Evolutionary conservation across 164 flowering plant species (phyloP), one percentile per base, ranked within the genome.

Genomic region (Umbellularia californica): DNA sequence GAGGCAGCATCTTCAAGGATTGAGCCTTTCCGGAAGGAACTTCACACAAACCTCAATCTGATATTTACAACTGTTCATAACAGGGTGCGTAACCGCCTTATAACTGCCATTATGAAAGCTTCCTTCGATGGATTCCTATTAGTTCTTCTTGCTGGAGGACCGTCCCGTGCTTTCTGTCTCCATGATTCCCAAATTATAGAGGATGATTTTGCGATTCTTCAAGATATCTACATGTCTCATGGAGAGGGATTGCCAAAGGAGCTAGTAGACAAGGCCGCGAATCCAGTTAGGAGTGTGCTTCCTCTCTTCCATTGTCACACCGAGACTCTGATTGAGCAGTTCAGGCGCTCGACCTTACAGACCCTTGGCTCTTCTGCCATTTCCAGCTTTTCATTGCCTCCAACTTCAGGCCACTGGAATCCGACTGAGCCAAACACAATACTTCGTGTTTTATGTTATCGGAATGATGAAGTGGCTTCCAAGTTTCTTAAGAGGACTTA

Each of bases 71-170:
- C 86, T 1, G 88, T 90, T 23, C 88, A 90, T 78, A 89, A 86
- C 72, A 85, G 87, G 72, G 88, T 87, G 55, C 85, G 90, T 62
- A 88, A 89, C 17, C 88, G 87, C 60, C 82, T 84, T 15, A 84
- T 92, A n/a, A 87, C 90, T 12, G 90, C 93, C 12, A 71, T 94
- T 51, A 92, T 94, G 97, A 89, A 80, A 77, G 98, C 98, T 74
- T 90, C 97, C 28, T 92, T 91, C 72, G 94, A 92, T 51, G 98
- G 97, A 60, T 90, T 91, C 70, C 75, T 90, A 64, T 47, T 91
- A 78, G 93, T 94, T 70, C 83, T 94, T 79, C 90, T 94, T 65
- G 95, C 97, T n/a, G 97, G 97, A 60, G 94, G 97, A 14, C 94
- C 95, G 2, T 81, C 87, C 25, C 94, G 97, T 71, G 81, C 85